These are phyloP conservation scores for Rhododendron ovatum DNA, from an alignment of 148 eudicot species.

Conservation along the genomic window DNA sequence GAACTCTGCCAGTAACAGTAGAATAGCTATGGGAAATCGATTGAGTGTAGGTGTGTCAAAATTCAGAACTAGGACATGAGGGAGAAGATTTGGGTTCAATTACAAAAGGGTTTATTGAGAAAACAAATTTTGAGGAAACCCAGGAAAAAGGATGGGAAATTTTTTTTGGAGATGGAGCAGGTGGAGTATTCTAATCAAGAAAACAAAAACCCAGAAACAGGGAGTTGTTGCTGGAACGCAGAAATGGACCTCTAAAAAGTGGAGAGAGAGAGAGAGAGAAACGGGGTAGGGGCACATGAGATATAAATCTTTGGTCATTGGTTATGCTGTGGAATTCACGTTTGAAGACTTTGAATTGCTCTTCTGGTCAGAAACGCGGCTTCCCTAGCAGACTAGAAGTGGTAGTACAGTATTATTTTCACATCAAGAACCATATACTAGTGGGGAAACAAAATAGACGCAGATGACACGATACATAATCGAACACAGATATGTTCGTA, in stretches of 20 bases:
- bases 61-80: not conserved
- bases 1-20: not conserved
- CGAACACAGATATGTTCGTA: not conserved
- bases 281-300: not conserved
- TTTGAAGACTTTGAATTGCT: not conserved
- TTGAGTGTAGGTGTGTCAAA: not conserved
- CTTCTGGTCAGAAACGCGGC: not conserved
- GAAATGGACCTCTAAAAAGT: not conserved
- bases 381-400: not conserved
- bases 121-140: not conserved
- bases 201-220: constrained; percentile 1
- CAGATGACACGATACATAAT: too few relatives aligned
- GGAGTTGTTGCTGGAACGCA: not conserved
- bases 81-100: not conserved
- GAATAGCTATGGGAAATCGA: not conserved
- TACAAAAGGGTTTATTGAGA: not conserved
- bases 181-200: not conserved
- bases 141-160: not conserved
- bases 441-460: not conserved
- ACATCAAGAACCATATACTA: not conserved
- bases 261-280: not conserved
- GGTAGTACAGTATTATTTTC: not conserved
- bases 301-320: not conserved
- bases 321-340: not conserved
- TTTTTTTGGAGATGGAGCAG: not conserved